Evolutionary conservation across 1,139 yeast species (phyloP).

Genomic region (Geotrichum bryndzae): DNA sequence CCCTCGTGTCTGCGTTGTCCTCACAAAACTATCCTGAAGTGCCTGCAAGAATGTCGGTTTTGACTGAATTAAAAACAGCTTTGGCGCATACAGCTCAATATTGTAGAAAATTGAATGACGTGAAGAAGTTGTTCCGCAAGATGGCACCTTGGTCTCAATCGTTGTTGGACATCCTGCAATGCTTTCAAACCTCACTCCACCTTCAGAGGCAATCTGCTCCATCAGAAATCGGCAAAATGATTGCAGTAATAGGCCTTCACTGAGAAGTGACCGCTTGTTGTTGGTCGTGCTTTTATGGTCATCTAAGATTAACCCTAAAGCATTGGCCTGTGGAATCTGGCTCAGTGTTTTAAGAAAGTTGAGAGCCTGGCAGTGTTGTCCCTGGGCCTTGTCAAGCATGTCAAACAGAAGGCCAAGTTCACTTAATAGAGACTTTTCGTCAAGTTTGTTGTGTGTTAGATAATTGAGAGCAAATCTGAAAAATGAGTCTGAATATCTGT

Average conservation of each 20-base stretch:
- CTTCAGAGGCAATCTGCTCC: conserved; percentile 27
- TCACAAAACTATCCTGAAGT: conserved; percentile 55
- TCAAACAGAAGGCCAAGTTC: conserved; percentile 88
- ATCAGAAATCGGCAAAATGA: conserved; percentile 57
- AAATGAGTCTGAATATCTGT: conserved; percentile 67
- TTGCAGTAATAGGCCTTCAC: conserved; percentile 41
- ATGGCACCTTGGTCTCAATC: conserved; percentile 3
- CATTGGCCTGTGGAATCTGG: conserved; percentile 37
- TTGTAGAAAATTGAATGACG: conserved; percentile 8
- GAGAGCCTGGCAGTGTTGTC: conserved; percentile 62
- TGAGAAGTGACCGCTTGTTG: neutral
- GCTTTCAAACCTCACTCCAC: conserved; percentile 7
- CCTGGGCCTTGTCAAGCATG: conserved; percentile 79
- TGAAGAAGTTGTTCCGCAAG: conserved; percentile 11
- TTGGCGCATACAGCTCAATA: conserved; percentile 13
- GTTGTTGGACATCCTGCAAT: conserved; percentile 15
- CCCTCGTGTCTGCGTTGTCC: conserved; percentile 42
- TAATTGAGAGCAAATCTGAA: conserved; percentile 58
- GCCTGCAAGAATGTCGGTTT: conserved; percentile 38
- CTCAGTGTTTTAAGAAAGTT: conserved; percentile 55
- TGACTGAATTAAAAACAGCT: conserved; percentile 10
- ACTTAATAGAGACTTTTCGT: conserved; percentile 49
- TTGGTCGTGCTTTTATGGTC: conserved; percentile 30
- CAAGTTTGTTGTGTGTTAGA: conserved; percentile 38
- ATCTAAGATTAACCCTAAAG: conserved; percentile 48